Evolutionary conservation across 2,329 filamentous ascomycete species (phyloP).

Genomic region (Elsinoe arachidis): DNA sequence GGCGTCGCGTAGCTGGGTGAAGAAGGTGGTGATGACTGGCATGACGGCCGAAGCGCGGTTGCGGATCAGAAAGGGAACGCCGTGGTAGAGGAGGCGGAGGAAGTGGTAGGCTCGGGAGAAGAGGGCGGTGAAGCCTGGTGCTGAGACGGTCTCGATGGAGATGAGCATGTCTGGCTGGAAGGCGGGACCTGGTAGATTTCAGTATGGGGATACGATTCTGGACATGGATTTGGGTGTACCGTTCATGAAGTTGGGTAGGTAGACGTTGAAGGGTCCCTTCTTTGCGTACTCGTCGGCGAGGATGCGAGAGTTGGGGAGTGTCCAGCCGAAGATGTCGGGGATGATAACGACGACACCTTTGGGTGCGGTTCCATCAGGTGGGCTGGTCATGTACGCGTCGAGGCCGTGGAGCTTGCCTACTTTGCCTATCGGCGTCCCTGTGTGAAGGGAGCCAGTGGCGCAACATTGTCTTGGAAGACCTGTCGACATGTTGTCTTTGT

Average conservation of each 20-base stretch:
- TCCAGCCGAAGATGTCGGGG: constrained; percentile 32
- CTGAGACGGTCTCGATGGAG: constrained; percentile 24
- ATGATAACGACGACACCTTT: constrained; percentile 32
- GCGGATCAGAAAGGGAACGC: constrained; percentile 23
- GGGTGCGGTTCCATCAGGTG: constrained; percentile 21
- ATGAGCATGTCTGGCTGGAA: constrained; percentile 23
- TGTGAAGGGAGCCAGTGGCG: constrained; percentile 30
- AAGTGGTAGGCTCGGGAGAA: constrained; percentile 26
- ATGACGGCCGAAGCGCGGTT: constrained; percentile 20
- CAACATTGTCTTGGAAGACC: constrained; percentile 25
- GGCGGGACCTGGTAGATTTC: constrained; percentile 18
- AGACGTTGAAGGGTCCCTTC: constrained; percentile 24
- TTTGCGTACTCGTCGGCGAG: constrained; percentile 31
- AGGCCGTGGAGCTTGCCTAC: constrained; percentile 29
- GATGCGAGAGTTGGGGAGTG: constrained; percentile 29
- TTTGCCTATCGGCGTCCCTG: constrained; percentile 28
- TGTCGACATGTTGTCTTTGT: neutral
- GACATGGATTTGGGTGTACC: constrained; percentile 18
- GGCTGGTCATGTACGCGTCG: constrained; percentile 30
- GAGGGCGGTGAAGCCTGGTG: constrained; percentile 25
- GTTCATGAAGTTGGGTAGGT: constrained; percentile 31
- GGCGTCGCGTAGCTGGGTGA: constrained; percentile 23
- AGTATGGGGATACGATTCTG: neutral
- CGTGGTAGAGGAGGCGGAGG: constrained; percentile 18
- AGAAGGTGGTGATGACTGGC: constrained; percentile 23